These are phyloP conservation scores for Moesziomyces sp. DNA, from an alignment of 1,284 basidiomycete genomes.

Conservation along the genomic window DNA sequence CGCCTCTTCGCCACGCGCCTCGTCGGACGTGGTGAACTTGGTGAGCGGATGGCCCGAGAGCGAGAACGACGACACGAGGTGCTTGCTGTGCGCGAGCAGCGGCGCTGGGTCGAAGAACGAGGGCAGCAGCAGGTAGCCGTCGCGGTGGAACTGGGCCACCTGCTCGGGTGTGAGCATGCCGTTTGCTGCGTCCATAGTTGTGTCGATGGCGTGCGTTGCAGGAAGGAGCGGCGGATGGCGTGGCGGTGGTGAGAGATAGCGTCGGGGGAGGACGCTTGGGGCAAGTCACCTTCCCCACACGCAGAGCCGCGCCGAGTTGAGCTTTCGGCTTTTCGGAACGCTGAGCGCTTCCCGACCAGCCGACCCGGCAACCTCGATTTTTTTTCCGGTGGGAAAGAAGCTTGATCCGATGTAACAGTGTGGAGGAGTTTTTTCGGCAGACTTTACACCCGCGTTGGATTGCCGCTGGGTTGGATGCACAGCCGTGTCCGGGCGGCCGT, in stretches of 20 bases:
- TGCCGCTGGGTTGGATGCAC: not conserved
- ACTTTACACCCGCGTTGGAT: not conserved
- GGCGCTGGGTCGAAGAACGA: conserved; percentile 77
- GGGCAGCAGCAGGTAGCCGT: conserved; percentile 80
- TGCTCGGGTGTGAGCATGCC: conserved; percentile 40
- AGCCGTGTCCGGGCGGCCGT: not conserved
- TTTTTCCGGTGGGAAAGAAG: not conserved
- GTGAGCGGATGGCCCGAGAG: conserved; percentile 86
- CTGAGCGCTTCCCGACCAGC: conserved; percentile 9
- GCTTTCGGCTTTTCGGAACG: conserved; percentile 16
- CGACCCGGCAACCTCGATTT: not conserved
- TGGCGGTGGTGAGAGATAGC: not conserved
- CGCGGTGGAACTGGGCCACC: conserved; percentile 51
- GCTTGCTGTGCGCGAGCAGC: conserved; percentile 75
- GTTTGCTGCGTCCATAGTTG: not conserved
- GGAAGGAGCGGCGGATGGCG: not conserved
- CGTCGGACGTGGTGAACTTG: conserved; percentile 80
- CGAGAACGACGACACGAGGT: conserved; percentile 80
- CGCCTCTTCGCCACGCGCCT: conserved; percentile 28
- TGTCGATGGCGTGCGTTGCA: not conserved
- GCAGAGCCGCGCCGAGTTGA: not conserved
- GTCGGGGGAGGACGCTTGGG: not conserved
- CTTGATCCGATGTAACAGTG: not conserved
- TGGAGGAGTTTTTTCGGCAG: not conserved
- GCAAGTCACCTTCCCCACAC: not conserved